phyloP scores from a whole-genome alignment of 2,329 filamentous ascomycete species.

The Cladophialophora carrionii region DNA sequence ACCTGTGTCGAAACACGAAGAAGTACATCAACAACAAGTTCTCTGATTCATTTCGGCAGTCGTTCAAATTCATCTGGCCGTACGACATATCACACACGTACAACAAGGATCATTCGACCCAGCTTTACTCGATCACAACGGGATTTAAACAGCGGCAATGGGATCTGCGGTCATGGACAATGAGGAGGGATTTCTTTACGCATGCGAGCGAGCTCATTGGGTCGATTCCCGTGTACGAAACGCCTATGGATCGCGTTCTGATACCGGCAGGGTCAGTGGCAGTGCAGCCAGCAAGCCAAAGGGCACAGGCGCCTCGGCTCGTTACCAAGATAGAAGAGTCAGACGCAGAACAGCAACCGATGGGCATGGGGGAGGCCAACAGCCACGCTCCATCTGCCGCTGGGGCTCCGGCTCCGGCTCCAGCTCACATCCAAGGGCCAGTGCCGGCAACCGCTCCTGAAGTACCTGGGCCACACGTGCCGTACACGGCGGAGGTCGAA shows the following conservation, averaged over 20 bases:
- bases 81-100: conserved; percentile 20
- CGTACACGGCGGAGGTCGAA: conserved; percentile 19
- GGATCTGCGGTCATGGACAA: conserved; percentile 27
- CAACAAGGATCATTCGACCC: conserved; percentile 13
- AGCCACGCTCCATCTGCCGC: background rate
- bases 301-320: background rate
- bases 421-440: background rate
- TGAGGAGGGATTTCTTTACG: conserved; percentile 27
- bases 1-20: conserved; percentile 11
- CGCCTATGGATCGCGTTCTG: conserved; percentile 14
- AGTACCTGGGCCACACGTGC: conserved; percentile 6
- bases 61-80: conserved; percentile 25
- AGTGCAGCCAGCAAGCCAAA: conserved; percentile 5
- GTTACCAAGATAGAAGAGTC: conserved; percentile 8
- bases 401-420: background rate
- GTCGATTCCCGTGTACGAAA: conserved; percentile 22
- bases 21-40: conserved; percentile 29
- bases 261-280: conserved; percentile 6
- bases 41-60: conserved; percentile 26
- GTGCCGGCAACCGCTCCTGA: background rate
- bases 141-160: conserved; percentile 21
- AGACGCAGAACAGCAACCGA: conserved; percentile 5
- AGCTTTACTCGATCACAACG: conserved; percentile 20
- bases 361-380: background rate
- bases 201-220: conserved; percentile 13